phyloP scores from a whole-genome alignment of 768 basidiomycete species.

The Trametes meyenii region DNA sequence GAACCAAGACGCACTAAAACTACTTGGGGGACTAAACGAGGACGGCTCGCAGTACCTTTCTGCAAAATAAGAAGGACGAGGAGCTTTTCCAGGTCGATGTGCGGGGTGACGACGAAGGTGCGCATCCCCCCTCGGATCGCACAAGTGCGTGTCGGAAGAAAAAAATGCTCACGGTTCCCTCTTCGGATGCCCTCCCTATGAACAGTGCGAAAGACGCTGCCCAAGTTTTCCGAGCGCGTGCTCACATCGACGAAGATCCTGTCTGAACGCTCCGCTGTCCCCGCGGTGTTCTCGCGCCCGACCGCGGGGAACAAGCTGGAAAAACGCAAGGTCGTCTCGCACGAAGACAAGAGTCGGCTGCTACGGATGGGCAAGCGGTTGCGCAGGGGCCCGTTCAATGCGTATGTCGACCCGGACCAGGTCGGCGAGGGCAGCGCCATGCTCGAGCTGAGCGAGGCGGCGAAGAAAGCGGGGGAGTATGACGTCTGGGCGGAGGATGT shows the following conservation, averaged over 20 bases:
- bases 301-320: conserved; percentile 29
- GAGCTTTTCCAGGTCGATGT: conserved; percentile 83
- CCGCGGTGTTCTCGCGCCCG: conserved; percentile 73
- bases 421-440: conserved; percentile 65
- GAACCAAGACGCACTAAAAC: not conserved
- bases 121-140: conserved; percentile 18
- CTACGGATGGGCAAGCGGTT: conserved; percentile 75
- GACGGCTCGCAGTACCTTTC: conserved; percentile 47
- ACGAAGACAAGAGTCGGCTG: conserved; percentile 75
- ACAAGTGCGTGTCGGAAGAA: not conserved
- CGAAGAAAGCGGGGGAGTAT: conserved; percentile 65
- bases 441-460: conserved; percentile 68
- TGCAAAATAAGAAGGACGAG: conserved; percentile 69
- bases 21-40: not conserved
- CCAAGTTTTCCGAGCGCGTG: conserved; percentile 53
- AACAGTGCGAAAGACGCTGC: conserved; percentile 61
- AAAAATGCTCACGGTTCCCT: not conserved
- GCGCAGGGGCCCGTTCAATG: conserved; percentile 73
- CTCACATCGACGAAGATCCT: conserved; percentile 80
- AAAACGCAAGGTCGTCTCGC: conserved; percentile 54
- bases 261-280: conserved; percentile 83
- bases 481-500: conserved; percentile 58
- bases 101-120: conserved; percentile 76
- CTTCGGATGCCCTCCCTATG: not conserved
- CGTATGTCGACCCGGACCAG: conserved; percentile 68